A percentile compares a stretch with the other conserved stretches of the same genome.
Conservation (phyloP, 805 yeast species). For the Peterozyma toletana region DNA sequence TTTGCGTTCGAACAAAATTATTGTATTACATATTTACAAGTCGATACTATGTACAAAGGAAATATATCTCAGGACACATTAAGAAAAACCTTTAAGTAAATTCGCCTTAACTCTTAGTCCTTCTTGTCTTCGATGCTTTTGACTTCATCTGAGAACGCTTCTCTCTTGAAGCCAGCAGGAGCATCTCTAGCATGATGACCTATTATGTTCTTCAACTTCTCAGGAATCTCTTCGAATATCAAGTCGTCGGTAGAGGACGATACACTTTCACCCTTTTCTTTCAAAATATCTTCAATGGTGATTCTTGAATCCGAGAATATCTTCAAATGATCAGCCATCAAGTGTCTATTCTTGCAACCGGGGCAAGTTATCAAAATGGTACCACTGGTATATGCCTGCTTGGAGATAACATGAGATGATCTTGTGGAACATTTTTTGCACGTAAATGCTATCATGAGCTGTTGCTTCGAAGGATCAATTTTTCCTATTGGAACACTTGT, state of each 20-base stretch:
- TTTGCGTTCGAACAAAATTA: too few species aligned
- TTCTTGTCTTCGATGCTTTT: conserved; percentile 1
- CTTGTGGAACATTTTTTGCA: conserved; percentile 82
- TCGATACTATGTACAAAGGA: too few species aligned
- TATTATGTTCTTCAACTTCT: conserved; percentile 36
- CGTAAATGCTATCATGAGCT: conserved; percentile 83
- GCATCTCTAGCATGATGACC: conserved; percentile 70
- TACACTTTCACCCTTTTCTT: conserved; percentile 69
- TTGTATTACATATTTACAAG: too few species aligned
- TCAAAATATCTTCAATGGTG: conserved; percentile 74
- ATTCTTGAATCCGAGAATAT: conserved; percentile 75
- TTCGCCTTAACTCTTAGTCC: background rate
- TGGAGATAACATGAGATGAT: conserved; percentile 85
- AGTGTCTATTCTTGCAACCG: conserved; percentile 78
- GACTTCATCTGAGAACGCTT: conserved; percentile 6
- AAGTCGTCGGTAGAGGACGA: conserved; percentile 60
- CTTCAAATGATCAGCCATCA: conserved; percentile 83
- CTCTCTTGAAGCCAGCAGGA: conserved; percentile 32
- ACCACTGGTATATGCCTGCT: conserved; percentile 84
- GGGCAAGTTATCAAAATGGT: conserved; percentile 90
- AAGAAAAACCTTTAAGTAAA: too few species aligned
- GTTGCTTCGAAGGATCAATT: conserved; percentile 38
- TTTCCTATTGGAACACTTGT: background rate
- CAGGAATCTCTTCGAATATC: conserved; percentile 63
- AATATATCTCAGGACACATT: too few species aligned